phyloP scores from a whole-genome alignment of 2,329 filamentous ascomycete genomes.

The Claviceps monticola region DNA sequence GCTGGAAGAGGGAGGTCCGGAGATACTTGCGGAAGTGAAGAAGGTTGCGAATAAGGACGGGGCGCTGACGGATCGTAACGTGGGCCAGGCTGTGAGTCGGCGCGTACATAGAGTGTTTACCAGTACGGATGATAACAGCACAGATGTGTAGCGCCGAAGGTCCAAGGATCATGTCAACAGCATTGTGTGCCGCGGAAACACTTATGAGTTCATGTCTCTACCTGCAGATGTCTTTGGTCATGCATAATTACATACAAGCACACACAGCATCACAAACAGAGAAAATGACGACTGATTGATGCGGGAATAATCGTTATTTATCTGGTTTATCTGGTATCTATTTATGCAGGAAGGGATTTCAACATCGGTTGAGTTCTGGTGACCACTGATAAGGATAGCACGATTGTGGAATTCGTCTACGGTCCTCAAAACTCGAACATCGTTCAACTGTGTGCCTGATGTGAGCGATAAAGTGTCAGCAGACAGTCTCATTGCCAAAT shows the following conservation, averaged over 20 bases:
- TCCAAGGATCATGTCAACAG: background rate
- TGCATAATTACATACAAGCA: too few relatives aligned
- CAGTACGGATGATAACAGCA: conserved; percentile 39
- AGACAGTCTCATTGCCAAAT: background rate
- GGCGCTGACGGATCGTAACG: conserved; percentile 34
- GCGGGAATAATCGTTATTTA: too few relatives aligned
- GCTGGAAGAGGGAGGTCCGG: conserved; percentile 44
- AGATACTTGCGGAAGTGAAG: conserved; percentile 45
- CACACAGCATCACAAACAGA: too few relatives aligned
- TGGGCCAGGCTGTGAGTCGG: conserved; percentile 45
- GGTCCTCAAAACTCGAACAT: background rate
- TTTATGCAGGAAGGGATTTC: background rate
- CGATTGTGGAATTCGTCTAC: background rate
- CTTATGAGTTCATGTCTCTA: too few relatives aligned
- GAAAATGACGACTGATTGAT: background rate
- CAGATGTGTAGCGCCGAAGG: conserved; percentile 29
- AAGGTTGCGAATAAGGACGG: conserved; percentile 46
- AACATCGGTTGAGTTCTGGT: background rate
- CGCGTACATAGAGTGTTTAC: conserved; percentile 48
- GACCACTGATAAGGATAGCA: too few relatives aligned
- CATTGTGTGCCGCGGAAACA: background rate
- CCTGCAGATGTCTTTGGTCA: too few relatives aligned
- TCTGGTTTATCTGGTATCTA: too few relatives aligned
- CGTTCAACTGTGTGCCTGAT: background rate
- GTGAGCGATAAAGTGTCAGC: conserved; percentile 2